Conservation (phyloP, 2,329 filamentous ascomycete species). For the Aspergillus persii region DNA sequence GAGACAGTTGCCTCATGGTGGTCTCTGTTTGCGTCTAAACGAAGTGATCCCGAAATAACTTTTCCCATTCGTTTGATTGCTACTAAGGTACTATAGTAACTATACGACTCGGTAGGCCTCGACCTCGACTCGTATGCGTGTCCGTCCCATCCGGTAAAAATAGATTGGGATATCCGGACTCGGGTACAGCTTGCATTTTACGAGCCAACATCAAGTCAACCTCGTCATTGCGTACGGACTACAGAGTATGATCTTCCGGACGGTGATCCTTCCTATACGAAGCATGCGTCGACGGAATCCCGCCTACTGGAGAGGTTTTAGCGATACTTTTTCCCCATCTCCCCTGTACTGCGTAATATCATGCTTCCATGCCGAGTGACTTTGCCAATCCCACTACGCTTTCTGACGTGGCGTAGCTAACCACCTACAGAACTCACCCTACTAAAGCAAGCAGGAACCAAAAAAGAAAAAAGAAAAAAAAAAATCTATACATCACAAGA, state of each 20-base stretch:
- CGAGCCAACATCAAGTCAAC: no score
- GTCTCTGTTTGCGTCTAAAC: no score
- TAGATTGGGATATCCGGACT: no score
- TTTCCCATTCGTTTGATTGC: not conserved
- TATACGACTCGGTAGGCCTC: no score
- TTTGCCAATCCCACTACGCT: not conserved
- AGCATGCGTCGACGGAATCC: not conserved
- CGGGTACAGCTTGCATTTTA: no score
- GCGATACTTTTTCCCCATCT: not conserved
- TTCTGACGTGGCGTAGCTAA: not conserved
- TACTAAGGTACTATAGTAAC: not conserved
- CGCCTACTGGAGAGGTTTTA: not conserved
- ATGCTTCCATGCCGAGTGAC: not conserved
- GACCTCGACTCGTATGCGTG: no score
- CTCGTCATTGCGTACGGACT: no score
- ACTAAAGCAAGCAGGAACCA: not conserved
- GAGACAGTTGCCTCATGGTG: not conserved
- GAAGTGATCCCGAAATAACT: no score
- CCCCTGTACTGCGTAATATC: not conserved
- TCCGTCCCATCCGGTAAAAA: no score
- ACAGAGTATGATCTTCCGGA: not conserved
- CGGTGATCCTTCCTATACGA: not conserved
- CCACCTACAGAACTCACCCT: not conserved
- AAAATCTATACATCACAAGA: not conserved
- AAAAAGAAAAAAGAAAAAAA: not conserved